A percentile compares a stretch with the other conserved stretches of the same genome.
These are phyloP conservation scores for Aspergillus aculeatinus DNA, from an alignment of 2,329 filamentous ascomycete species.

Conservation along the genomic window DNA sequence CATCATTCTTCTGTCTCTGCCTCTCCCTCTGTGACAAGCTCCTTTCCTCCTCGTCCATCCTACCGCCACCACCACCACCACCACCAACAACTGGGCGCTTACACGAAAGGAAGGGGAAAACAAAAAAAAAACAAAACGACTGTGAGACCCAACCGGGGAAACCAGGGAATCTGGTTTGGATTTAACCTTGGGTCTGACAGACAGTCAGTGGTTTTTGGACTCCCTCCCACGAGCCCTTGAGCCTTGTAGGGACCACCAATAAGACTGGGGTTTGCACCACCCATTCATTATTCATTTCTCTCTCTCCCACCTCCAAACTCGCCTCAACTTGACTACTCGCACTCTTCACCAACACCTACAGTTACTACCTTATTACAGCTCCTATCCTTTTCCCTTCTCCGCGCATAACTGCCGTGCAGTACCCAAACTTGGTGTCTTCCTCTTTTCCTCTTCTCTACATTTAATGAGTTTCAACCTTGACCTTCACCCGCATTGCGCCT, in stretches of 20 bases:
- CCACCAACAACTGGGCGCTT: not conserved
- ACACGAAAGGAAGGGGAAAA: not conserved
- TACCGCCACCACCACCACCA: not conserved
- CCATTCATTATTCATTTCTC: conserved; percentile 8
- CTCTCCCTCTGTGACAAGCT: not conserved
- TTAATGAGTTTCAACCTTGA: not conserved
- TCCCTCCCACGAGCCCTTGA: conserved; percentile 8
- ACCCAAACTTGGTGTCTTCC: not conserved
- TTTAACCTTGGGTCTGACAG: conserved; percentile 16
- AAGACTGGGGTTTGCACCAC: conserved; percentile 22
- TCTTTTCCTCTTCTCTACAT: conserved; percentile 2
- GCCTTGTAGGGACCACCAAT: conserved; percentile 13
- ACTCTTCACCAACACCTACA: not conserved
- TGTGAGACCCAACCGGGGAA: conserved; percentile 9
- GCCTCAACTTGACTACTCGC: not conserved
- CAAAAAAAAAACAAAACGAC: not conserved
- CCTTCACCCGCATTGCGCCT: conserved; percentile 15
- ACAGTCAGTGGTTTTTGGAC: conserved; percentile 8
- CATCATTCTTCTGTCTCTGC: conserved; percentile 3
- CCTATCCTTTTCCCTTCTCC: not conserved
- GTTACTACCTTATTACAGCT: not conserved
- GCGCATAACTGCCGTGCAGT: not conserved
- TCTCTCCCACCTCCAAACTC: not conserved
- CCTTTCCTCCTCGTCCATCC: not conserved
- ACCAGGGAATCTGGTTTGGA: conserved; percentile 12